Percentiles rank a stretch among this genome's conserved stretches.
These are phyloP conservation scores for Neoboletus brunneissimus DNA, from an alignment of 768 basidiomycete species.

Conservation along the genomic window DNA sequence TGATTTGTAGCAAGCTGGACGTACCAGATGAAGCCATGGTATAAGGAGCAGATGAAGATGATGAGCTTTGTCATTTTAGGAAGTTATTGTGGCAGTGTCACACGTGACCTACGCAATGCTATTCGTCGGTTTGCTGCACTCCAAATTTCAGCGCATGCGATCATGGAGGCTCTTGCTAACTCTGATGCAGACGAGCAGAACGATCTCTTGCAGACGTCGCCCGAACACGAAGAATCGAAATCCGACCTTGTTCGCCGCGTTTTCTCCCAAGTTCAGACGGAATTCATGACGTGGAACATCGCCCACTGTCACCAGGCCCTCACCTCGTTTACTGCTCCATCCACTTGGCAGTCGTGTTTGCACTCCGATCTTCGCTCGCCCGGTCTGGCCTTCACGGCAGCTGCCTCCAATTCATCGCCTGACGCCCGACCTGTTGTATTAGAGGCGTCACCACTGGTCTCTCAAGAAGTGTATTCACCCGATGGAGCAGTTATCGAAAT, in stretches of 20 bases:
- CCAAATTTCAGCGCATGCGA: neutral
- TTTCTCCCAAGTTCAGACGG: conserved; percentile 23
- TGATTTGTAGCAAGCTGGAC: neutral
- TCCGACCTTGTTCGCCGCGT: conserved; percentile 15
- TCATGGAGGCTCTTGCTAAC: neutral
- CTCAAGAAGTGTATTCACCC: conserved; percentile 15
- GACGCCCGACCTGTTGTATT: neutral
- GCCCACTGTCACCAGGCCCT: conserved; percentile 13
- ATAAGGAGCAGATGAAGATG: neutral
- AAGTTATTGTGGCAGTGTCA: neutral
- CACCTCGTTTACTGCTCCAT: conserved; percentile 14
- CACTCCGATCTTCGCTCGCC: conserved; percentile 14
- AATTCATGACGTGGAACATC: conserved; percentile 22
- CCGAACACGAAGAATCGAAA: neutral
- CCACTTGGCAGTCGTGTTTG: conserved; percentile 12
- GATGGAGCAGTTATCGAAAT: conserved; percentile 11
- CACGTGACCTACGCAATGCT: conserved; percentile 2
- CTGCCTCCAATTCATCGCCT: neutral
- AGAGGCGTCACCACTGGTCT: neutral
- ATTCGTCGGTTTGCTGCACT: neutral
- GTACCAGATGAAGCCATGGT: conserved; percentile 29
- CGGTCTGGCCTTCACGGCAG: neutral
- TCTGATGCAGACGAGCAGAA: conserved; percentile 9
- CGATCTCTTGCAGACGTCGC: conserved; percentile 7
- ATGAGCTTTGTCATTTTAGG: neutral